Conservation (phyloP, 1,284 basidiomycete species). For the Heimioporus punctisporus region DNA sequence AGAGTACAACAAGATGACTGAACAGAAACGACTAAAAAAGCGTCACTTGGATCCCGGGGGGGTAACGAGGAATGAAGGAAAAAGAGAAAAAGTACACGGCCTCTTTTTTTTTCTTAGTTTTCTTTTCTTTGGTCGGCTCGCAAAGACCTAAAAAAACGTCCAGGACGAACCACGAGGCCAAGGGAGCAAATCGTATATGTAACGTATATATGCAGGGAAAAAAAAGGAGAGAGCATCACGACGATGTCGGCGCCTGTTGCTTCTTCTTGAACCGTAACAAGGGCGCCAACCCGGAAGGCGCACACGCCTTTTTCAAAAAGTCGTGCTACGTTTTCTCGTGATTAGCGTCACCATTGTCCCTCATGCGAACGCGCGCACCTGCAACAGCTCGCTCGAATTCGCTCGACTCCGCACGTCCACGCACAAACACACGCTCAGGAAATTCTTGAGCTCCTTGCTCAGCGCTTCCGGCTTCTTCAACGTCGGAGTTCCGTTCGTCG, state of each 20-base stretch:
- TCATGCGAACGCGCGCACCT: constrained; percentile 60
- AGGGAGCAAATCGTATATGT: no score
- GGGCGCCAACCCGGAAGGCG: constrained; percentile 80
- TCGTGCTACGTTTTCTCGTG: constrained; percentile 84
- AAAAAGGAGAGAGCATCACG: constrained; percentile 1
- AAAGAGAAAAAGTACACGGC: no score
- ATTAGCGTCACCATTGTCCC: no score
- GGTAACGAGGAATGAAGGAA: no score
- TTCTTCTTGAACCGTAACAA: constrained; percentile 75
- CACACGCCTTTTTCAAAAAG: constrained; percentile 88
- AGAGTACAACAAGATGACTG: no score
- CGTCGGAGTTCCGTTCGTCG: constrained; percentile 98
- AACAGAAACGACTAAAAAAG: no score
- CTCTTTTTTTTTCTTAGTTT: no score
- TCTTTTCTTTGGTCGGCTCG: no score
- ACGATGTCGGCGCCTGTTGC: constrained; percentile 33
- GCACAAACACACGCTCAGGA: constrained; percentile 96
- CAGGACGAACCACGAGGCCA: no score
- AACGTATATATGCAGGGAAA: constrained; percentile 13
- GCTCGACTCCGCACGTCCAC: constrained; percentile 97
- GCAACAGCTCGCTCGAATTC: constrained; percentile 89
- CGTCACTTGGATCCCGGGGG: no score
- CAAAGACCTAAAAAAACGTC: no score
- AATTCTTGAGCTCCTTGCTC: constrained; percentile 92
- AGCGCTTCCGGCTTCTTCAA: constrained; percentile 95